Evolutionary conservation across 192 early-diverging fungal species (phyloP), one percentile per base, ranked within the genome.

Genomic region (Mortierella claussenii): DNA sequence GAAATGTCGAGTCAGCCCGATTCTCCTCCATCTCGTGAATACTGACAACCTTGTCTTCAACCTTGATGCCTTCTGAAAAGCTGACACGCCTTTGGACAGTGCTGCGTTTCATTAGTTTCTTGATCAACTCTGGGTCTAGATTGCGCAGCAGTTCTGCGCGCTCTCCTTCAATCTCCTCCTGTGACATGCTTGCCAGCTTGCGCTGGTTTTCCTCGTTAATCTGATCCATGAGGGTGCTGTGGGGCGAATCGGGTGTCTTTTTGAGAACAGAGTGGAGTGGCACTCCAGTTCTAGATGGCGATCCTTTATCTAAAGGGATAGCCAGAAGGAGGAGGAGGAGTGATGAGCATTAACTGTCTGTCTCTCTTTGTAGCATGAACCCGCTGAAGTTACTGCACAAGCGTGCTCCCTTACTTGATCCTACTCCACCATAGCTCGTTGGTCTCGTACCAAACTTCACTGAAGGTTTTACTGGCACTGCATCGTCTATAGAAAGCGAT

Each of bases 101-200:
- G 18, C 49, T 69, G 28, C 81, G 63, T 21, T 74, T 79, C 70
- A 82, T 64, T 0, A 96, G 68, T 53, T 89, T 86, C 65, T 89
- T 78, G 31, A 96, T 79, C 1, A 90, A 70, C 13, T 83, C 85
- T 12, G 87, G 86, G 53, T 89, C 87, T 24, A 96, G 58, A 30
- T 85, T 84, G 1, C 75, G 69, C 49, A 85, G 63, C 23, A 97
- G 86, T 51, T 94, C 90, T 17, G 74, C 80, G 8, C 86, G 85
- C 9, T 92, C 91, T 53, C 89, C 85, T 3, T 82, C 56, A 24
- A 95, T 91, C 37, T 96, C 93, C 9, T 82, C 73, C 26, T 78
- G 82, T 1, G 91, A 79, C 96, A 97, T 96, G 18, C 45, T 52
- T 30, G 70, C 62, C 11, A 94, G 55, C 11, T 69, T 73, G n/a